These are phyloP conservation scores for Populus nigra DNA, from an alignment of 345 rosid species.

Conservation along the genomic window DNA sequence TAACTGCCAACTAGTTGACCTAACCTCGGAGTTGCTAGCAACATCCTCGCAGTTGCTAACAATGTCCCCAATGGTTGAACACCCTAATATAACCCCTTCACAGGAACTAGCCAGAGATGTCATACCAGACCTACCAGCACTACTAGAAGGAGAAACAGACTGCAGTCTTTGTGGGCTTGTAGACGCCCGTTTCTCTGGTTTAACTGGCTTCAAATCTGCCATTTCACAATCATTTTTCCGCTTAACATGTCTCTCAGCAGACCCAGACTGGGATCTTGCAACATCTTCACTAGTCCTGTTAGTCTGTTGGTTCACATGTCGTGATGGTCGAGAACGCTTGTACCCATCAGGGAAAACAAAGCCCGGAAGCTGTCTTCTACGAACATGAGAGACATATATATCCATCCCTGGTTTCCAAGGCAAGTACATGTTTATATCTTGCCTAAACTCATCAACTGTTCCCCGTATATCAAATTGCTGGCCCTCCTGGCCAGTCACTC, in stretches of 20 bases:
- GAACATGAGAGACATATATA: constrained; percentile 63
- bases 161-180: constrained; percentile 44
- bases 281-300: constrained; percentile 48
- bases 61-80: constrained; percentile 20
- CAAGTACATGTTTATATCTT: constrained; percentile 51
- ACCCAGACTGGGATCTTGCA: constrained; percentile 31
- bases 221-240: constrained; percentile 45
- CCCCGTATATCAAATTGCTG: constrained; percentile 75
- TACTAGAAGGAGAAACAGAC: constrained; percentile 45
- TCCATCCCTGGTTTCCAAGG: constrained; percentile 82
- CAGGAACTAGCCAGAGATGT: constrained; percentile 32
- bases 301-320: constrained; percentile 44
- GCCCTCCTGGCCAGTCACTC: constrained; percentile 56
- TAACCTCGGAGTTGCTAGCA: constrained; percentile 16
- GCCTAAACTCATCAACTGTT: constrained; percentile 64
- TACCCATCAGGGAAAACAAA: constrained; percentile 68
- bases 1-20: constrained; percentile 26
- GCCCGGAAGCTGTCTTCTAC: constrained; percentile 63
- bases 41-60: constrained; percentile 17
- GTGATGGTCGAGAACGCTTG: constrained; percentile 46
- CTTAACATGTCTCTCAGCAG: constrained; percentile 47
- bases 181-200: constrained; percentile 49
- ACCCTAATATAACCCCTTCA: constrained; percentile 30
- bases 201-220: constrained; percentile 37
- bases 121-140: constrained; percentile 36